A percentile compares a stretch with the other conserved stretches of the same genome.
phyloP scores from a whole-genome alignment of 768 basidiomycete genomes.

The Russula brevipes region DNA sequence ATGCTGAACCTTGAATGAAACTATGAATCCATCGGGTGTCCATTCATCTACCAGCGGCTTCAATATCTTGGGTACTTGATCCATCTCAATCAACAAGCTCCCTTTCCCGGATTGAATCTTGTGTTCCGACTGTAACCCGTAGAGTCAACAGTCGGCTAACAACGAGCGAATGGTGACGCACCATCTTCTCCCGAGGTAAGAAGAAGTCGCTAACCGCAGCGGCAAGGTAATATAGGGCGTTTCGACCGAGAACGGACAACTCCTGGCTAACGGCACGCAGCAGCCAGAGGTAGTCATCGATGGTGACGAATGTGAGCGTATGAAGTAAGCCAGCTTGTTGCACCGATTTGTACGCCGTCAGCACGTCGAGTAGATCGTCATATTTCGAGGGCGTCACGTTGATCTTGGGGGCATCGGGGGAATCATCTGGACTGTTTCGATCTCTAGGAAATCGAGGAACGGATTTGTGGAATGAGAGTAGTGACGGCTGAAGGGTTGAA shows the following conservation, averaged over 20 bases:
- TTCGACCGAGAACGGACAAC: constrained; percentile 61
- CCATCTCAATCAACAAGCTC: constrained; percentile 93
- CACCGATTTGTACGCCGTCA: constrained; percentile 76
- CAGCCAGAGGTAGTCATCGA: constrained; percentile 95
- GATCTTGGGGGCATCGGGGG: constrained; percentile 41
- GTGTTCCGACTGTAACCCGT: constrained; percentile 73
- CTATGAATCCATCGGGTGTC: constrained; percentile 84
- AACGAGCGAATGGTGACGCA: constrained; percentile 34
- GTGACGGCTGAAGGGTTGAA: constrained; percentile 95
- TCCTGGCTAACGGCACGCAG: constrained; percentile 78
- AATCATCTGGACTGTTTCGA: constrained; percentile 35
- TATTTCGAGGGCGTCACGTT: constrained; percentile 64
- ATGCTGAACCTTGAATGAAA: constrained; percentile 85
- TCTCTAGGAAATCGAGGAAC: constrained; percentile 90
- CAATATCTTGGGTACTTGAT: constrained; percentile 95
- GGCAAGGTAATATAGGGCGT: constrained; percentile 91
- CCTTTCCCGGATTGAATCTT: constrained; percentile 98
- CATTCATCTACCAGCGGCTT: constrained; percentile 93
- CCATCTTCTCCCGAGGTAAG: constrained; percentile 86
- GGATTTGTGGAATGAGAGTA: constrained; percentile 98
- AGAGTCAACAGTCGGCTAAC: background rate
- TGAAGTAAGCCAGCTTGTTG: constrained; percentile 70
- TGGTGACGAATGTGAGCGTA: constrained; percentile 85
- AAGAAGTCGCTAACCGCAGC: constrained; percentile 99
- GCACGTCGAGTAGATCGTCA: constrained; percentile 59